Percentiles rank a stretch among this genome's conserved stretches.
Conservation (phyloP, 1,284 basidiomycete species). For the Ceratobasidium theobromae region DNA sequence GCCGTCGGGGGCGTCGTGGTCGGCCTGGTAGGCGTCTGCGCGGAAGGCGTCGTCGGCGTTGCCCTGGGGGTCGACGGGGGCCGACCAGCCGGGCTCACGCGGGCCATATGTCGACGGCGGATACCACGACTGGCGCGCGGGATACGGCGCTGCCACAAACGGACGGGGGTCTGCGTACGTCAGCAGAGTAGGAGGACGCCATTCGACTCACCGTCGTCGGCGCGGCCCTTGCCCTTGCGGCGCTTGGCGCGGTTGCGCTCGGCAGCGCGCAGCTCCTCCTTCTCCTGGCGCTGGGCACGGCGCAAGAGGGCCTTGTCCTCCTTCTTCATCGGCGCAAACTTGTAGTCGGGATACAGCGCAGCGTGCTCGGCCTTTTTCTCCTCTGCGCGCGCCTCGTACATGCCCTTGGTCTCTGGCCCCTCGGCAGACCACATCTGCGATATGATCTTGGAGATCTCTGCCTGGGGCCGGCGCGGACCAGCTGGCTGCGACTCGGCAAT, state of each 20-base stretch:
- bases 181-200: slow-evolving; percentile 9
- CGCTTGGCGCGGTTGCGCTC: slow-evolving; percentile 30
- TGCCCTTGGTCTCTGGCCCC: slow-evolving; percentile 50
- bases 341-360: slow-evolving; percentile 66
- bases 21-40: slow-evolving; percentile 29
- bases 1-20: slow-evolving; percentile 29
- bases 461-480: slow-evolving; percentile 57
- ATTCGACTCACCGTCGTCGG: slow-evolving; percentile 17
- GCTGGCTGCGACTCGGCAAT: slow-evolving; percentile 46
- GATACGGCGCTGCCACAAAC: slow-evolving; percentile 25
- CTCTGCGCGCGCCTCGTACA: slow-evolving; percentile 74
- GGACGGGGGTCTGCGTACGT: slow-evolving; percentile 14
- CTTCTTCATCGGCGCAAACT: slow-evolving; percentile 69
- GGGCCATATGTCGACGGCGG: slow-evolving; percentile 25
- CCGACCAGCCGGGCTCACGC: slow-evolving; percentile 24
- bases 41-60: slow-evolving; percentile 16
- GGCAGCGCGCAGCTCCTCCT: slow-evolving; percentile 45
- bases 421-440: slow-evolving; percentile 70
- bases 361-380: slow-evolving; percentile 67
- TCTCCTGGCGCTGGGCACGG: slow-evolving; percentile 47
- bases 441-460: slow-evolving; percentile 71
- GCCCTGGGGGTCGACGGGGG: slow-evolving; percentile 28
- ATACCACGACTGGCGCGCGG: slow-evolving; percentile 13
- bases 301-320: slow-evolving; percentile 58
- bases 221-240: slow-evolving; percentile 31